A percentile compares a stretch with the other conserved stretches of the same genome.
Evolutionary conservation across 768 basidiomycete species (phyloP).

Genomic region (Asterophora parasitica): DNA sequence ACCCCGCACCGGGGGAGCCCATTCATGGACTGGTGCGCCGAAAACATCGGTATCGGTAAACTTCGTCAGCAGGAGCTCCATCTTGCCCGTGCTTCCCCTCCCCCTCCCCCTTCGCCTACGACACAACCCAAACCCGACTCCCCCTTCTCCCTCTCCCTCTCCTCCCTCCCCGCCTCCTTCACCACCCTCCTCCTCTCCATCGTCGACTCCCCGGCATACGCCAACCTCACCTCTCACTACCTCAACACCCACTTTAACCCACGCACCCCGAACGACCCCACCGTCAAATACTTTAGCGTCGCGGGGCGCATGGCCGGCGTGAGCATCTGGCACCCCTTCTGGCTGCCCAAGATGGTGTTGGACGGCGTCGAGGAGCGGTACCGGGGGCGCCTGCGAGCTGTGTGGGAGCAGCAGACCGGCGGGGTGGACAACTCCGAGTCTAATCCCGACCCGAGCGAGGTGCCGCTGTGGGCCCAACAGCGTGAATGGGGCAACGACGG

Average conservation of each 20-base stretch:
- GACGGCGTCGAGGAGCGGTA: slow-evolving; percentile 75
- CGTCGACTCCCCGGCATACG: slow-evolving; percentile 95
- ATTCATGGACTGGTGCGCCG: slow-evolving; percentile 99
- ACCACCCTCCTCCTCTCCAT: slow-evolving; percentile 83
- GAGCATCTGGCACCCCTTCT: slow-evolving; percentile 89
- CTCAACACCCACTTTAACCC: slow-evolving; percentile 81
- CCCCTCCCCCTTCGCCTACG: too few species aligned
- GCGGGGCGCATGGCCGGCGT: slow-evolving; percentile 68
- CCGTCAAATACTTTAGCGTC: slow-evolving; percentile 89
- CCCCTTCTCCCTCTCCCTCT: slow-evolving; percentile 44
- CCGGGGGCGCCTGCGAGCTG: slow-evolving; percentile 36
- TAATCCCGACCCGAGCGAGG: slow-evolving; percentile 10
- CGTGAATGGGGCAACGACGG: slow-evolving; percentile 84
- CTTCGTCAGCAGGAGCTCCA: slow-evolving; percentile 37
- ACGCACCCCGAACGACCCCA: slow-evolving; percentile 67
- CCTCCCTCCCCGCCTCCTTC: slow-evolving; percentile 75
- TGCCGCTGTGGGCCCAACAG: slow-evolving; percentile 46
- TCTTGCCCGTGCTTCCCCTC: slow-evolving; percentile 9
- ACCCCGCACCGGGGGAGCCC: slow-evolving; percentile 96
- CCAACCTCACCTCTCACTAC: slow-evolving; percentile 84
- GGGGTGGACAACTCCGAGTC: neutral
- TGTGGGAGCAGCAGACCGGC: slow-evolving; percentile 25
- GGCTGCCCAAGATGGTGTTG: slow-evolving; percentile 92
- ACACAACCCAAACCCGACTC: slow-evolving; percentile 25
- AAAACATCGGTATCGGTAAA: slow-evolving; percentile 89